These are phyloP conservation scores for Aleurites moluccanus DNA, from an alignment of 441 rosid genomes.

Conservation along the genomic window DNA sequence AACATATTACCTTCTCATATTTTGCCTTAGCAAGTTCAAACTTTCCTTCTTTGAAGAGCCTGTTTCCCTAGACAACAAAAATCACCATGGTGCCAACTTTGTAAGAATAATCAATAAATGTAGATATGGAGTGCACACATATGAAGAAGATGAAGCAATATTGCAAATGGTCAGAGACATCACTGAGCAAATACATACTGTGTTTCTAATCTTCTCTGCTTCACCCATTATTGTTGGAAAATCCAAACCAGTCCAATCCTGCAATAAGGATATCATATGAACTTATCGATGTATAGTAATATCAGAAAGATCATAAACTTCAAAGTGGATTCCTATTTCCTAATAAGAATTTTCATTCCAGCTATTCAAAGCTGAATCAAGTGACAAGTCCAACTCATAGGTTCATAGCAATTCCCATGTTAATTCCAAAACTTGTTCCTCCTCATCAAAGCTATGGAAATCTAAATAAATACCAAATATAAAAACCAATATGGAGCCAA, in stretches of 20 bases:
- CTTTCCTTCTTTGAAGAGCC: slow-evolving; percentile 94
- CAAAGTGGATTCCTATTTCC: background rate
- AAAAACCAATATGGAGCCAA: slow-evolving; percentile 5
- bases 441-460: background rate
- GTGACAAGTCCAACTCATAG: background rate
- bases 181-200: slow-evolving; percentile 47
- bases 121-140: background rate
- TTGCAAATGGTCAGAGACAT: slow-evolving; percentile 1
- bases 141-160: background rate
- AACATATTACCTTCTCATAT: slow-evolving; percentile 83
- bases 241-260: slow-evolving; percentile 99
- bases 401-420: background rate
- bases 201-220: slow-evolving; percentile 83
- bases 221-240: slow-evolving; percentile 92
- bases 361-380: slow-evolving; percentile 11
- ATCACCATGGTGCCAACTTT: slow-evolving; percentile 21
- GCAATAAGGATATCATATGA: slow-evolving; percentile 27
- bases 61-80: slow-evolving; percentile 71
- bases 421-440: background rate
- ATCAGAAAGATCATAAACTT: background rate
- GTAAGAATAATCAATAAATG: background rate
- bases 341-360: slow-evolving; percentile 1
- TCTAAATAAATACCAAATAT: background rate
- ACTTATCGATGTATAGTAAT: background rate
- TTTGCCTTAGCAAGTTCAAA: slow-evolving; percentile 91